Evolutionary conservation across 441 rosid genomes (phyloP).

Genomic region (Gossypium trilobum): DNA sequence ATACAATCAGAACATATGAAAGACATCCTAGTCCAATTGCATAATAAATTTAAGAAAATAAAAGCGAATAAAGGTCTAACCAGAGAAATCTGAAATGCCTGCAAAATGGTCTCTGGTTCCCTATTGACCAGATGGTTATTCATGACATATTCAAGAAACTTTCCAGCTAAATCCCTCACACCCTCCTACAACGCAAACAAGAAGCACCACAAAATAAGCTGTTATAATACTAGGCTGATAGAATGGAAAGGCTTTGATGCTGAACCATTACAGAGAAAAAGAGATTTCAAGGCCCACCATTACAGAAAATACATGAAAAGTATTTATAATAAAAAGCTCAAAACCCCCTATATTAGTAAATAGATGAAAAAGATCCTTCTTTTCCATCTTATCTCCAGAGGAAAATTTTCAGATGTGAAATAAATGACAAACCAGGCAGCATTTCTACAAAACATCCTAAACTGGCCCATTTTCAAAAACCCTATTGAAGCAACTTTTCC

Average conservation of each 20-base stretch:
- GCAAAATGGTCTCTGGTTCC: constrained; percentile 52
- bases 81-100: constrained; percentile 84
- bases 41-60: not conserved
- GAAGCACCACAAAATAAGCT: not conserved
- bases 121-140: constrained; percentile 48
- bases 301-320: not conserved
- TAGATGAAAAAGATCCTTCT: not conserved
- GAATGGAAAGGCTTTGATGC: not conserved
- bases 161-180: constrained; percentile 44
- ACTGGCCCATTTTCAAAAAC: not conserved
- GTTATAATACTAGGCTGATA: not conserved
- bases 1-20: not conserved
- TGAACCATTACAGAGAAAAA: not conserved
- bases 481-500: not conserved
- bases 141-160: constrained; percentile 62
- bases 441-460: not conserved
- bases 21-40: not conserved
- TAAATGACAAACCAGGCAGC: not conserved
- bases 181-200: constrained; percentile 44
- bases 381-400: not conserved
- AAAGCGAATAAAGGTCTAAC: constrained; percentile 31
- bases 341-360: not conserved
- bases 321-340: not conserved
- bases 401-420: not conserved
- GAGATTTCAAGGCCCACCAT: not conserved